phyloP scores from a whole-genome alignment of 2,329 filamentous ascomycete genomes.

The Cercospora zeae-maydis region DNA sequence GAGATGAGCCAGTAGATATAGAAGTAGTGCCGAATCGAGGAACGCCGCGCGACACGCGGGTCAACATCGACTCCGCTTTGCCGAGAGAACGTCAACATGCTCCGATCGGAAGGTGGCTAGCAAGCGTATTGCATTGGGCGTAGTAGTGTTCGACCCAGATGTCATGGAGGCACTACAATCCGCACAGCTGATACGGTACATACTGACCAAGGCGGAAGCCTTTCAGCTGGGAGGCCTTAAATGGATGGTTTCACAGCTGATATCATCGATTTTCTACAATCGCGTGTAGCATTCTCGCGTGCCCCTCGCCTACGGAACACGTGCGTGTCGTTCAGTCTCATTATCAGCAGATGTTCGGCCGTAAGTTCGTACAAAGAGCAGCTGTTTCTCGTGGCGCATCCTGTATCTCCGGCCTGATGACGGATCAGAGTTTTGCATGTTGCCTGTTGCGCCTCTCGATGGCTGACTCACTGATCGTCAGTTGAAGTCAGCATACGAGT shows the following conservation, averaged over 20 bases:
- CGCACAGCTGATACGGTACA: not conserved
- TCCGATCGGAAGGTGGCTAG: not conserved
- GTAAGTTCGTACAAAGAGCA: not conserved
- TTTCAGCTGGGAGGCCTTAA: not conserved
- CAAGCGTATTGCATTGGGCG: not conserved
- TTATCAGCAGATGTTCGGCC: not conserved
- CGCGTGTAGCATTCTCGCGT: not conserved
- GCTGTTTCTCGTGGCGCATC: not conserved
- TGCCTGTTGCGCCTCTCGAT: not conserved
- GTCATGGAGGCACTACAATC: slow-evolving; percentile 3
- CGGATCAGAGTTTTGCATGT: not conserved
- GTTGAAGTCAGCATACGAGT: not conserved
- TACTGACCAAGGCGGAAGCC: not conserved
- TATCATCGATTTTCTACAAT: not conserved
- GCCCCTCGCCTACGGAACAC: too few relatives aligned
- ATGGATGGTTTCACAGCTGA: not conserved
- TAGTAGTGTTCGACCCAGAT: not conserved
- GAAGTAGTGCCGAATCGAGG: not conserved
- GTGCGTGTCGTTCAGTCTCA: not conserved
- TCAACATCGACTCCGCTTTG: not conserved
- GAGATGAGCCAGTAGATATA: not conserved
- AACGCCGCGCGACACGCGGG: not conserved
- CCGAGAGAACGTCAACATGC: not conserved
- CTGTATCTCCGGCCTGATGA: not conserved
- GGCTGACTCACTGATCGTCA: not conserved